A percentile compares a stretch with the other conserved stretches of the same genome.
Conservation (phyloP, 2,329 filamentous ascomycete species). For the Ceratocystis eucalypticola region DNA sequence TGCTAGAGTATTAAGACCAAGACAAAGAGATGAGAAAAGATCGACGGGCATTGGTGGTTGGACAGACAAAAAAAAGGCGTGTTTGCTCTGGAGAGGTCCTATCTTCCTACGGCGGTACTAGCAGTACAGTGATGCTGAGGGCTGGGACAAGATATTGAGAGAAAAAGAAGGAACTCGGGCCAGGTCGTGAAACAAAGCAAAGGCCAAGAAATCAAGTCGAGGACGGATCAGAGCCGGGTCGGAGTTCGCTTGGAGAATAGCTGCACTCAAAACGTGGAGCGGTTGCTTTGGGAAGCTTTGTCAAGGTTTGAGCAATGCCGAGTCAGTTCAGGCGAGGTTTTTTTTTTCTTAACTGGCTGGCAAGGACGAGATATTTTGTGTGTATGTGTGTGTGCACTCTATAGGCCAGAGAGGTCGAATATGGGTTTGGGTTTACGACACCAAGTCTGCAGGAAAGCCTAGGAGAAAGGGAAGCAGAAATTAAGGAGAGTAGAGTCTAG, state of each 20-base stretch:
- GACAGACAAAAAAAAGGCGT: not conserved
- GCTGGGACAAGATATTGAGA: not conserved
- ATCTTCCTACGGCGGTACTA: too few relatives aligned
- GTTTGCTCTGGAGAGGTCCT: not conserved
- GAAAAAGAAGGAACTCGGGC: not conserved
- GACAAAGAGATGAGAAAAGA: not conserved
- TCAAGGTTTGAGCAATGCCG: not conserved
- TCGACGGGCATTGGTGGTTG: not conserved
- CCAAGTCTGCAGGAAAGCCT: not conserved
- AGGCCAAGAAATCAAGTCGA: not conserved
- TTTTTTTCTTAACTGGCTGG: not conserved
- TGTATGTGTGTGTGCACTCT: not conserved
- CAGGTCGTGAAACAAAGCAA: conserved; percentile 1
- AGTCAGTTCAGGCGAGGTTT: not conserved
- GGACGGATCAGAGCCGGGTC: conserved; percentile 4
- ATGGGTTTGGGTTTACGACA: not conserved
- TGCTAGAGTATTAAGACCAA: not conserved
- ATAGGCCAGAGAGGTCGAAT: not conserved
- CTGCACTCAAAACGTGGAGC: not conserved
- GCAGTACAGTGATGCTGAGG: not conserved
- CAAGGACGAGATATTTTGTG: conserved; percentile 1
- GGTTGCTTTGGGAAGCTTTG: not conserved
- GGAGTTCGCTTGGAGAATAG: not conserved
- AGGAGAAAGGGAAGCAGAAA: not conserved
- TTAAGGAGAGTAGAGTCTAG: not conserved